Conservation (phyloP, 2,329 filamentous ascomycete genomes). For the Aspergillus sp. region DNA sequence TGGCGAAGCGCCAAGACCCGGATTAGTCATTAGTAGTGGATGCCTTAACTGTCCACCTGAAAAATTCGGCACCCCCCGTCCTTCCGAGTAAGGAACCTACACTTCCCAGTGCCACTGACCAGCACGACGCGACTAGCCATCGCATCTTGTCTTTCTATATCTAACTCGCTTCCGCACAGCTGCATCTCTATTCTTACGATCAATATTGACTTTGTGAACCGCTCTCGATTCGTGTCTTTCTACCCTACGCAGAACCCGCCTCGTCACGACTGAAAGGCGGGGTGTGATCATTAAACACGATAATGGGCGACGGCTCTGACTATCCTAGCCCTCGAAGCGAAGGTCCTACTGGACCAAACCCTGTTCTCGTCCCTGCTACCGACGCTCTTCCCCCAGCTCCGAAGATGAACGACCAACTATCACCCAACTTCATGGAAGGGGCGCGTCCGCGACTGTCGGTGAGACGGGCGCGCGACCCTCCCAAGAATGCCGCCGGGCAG, state of each 20-base stretch:
- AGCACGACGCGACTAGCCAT: constrained; percentile 7
- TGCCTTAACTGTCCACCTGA: constrained; percentile 27
- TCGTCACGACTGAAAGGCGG: constrained; percentile 29
- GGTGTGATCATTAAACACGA: constrained; percentile 25
- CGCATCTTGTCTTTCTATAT: constrained; percentile 7
- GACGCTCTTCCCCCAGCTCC: constrained; percentile 31
- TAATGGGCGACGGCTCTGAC: constrained; percentile 42
- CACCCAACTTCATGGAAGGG: constrained; percentile 32
- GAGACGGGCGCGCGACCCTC: constrained; percentile 51
- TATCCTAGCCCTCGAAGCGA: constrained; percentile 46
- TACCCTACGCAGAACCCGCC: constrained; percentile 16
- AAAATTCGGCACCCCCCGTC: constrained; percentile 25
- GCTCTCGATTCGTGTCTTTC: constrained; percentile 6
- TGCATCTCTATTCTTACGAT: not conserved
- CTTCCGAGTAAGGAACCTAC: constrained; percentile 16
- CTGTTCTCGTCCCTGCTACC: constrained; percentile 35
- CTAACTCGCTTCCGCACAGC: not conserved
- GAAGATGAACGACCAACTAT: constrained; percentile 36
- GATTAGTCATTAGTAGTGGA: constrained; percentile 19
- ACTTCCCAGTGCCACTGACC: constrained; percentile 12
- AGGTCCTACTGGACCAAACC: constrained; percentile 35
- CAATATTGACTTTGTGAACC: not conserved
- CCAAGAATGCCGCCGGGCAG: constrained; percentile 68
- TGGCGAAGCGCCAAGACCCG: constrained; percentile 19
- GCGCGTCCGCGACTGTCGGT: constrained; percentile 42